phyloP scores from a whole-genome alignment of 2,329 filamentous ascomycete species.

The Alternaria panax region DNA sequence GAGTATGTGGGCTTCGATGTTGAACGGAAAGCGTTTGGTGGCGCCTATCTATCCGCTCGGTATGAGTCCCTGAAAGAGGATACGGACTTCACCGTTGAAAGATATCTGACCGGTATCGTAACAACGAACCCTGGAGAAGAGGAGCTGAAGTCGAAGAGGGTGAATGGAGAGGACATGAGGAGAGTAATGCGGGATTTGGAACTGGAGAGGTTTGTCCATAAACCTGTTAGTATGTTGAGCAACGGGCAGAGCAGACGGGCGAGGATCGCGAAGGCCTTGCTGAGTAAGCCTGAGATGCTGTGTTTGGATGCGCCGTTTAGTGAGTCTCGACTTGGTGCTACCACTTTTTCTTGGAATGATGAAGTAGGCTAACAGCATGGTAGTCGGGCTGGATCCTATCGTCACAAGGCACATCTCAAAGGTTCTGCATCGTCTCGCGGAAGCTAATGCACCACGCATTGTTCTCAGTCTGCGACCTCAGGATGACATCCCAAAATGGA shows the following conservation, averaged over 20 bases:
- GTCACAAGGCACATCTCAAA: slow-evolving; percentile 76
- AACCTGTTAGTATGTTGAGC: slow-evolving; percentile 88
- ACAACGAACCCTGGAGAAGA: slow-evolving; percentile 76
- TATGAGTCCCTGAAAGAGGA: slow-evolving; percentile 89
- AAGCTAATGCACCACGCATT: slow-evolving; percentile 71
- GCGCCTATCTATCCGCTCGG: slow-evolving; percentile 83
- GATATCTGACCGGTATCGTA: slow-evolving; percentile 84
- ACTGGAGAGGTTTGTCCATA: slow-evolving; percentile 72
- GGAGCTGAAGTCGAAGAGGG: slow-evolving; percentile 53
- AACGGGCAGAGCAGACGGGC: slow-evolving; percentile 91
- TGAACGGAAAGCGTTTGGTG: slow-evolving; percentile 66
- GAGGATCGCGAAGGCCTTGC: slow-evolving; percentile 84
- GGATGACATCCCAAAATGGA: slow-evolving; percentile 87
- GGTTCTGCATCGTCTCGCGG: slow-evolving; percentile 73
- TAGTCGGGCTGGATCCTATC: slow-evolving; percentile 86
- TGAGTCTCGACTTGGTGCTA: slow-evolving; percentile 42
- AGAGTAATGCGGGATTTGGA: slow-evolving; percentile 74
- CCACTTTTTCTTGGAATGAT: not conserved
- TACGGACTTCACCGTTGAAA: slow-evolving; percentile 82
- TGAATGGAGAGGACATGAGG: slow-evolving; percentile 60
- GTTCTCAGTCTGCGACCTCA: slow-evolving; percentile 83
- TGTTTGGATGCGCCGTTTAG: slow-evolving; percentile 88
- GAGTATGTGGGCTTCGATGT: slow-evolving; percentile 91
- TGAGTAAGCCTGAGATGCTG: slow-evolving; percentile 79
- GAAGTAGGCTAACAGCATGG: not conserved